phyloP scores from a whole-genome alignment of 164 flowering plant genomes.

The Nymphaea colorata region DNA sequence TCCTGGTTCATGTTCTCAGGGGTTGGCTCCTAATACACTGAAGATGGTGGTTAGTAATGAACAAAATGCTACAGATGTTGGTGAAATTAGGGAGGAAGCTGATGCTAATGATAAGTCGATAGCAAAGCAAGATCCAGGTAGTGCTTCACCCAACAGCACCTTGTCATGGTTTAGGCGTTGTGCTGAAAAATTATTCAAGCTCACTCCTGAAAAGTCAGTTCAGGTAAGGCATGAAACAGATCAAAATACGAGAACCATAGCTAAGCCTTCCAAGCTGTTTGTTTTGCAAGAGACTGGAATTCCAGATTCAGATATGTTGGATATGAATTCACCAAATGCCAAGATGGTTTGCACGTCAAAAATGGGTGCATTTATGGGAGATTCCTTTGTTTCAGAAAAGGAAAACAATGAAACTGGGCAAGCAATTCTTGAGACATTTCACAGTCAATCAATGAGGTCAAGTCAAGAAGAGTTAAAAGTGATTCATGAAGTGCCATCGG shows the following conservation, averaged over 20 bases:
- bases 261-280: slow-evolving; percentile 10
- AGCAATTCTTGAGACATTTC: neutral
- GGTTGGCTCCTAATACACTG: slow-evolving; percentile 10
- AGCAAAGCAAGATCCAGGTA: slow-evolving; percentile 12
- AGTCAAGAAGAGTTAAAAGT: slow-evolving; percentile 30
- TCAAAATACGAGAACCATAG: neutral
- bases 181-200: slow-evolving; percentile 43
- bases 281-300: slow-evolving; percentile 8
- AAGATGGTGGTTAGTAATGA: slow-evolving; percentile 18
- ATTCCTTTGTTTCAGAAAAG: slow-evolving; percentile 9
- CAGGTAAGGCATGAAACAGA: neutral
- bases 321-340: slow-evolving; percentile 2
- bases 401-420: slow-evolving; percentile 1
- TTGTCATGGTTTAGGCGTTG: slow-evolving; percentile 67
- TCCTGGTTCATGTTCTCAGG: slow-evolving; percentile 22
- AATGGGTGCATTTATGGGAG: slow-evolving; percentile 1
- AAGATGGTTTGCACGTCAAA: slow-evolving; percentile 3
- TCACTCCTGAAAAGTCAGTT: slow-evolving; percentile 25
- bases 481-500: slow-evolving; percentile 37
- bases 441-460: slow-evolving; percentile 4
- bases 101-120: slow-evolving; percentile 10
- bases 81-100: slow-evolving; percentile 5
- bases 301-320: slow-evolving; percentile 10
- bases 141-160: slow-evolving; percentile 32
- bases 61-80: slow-evolving; percentile 9